Evolutionary conservation across 768 basidiomycete genomes (phyloP).

Genomic region (Mycena floridula): DNA sequence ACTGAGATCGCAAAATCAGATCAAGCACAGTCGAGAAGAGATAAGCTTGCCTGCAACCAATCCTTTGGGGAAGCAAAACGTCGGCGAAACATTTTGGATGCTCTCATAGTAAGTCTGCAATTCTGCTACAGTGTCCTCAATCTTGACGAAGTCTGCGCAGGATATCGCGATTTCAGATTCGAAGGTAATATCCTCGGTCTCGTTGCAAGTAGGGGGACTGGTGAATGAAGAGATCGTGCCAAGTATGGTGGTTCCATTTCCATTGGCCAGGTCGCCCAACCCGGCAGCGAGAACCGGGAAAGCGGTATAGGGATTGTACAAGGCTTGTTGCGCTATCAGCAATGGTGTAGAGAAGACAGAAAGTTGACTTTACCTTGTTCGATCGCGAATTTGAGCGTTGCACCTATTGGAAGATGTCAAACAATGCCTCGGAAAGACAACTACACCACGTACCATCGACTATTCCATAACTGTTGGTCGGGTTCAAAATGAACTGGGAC

Average conservation of each 20-base stretch:
- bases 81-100: slow-evolving; percentile 10
- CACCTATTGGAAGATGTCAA: too few relatives aligned
- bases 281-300: slow-evolving; percentile 13
- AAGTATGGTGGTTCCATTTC: slow-evolving; percentile 16
- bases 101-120: slow-evolving; percentile 6
- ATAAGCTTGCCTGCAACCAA: slow-evolving; percentile 8
- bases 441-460: too few relatives aligned
- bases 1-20: slow-evolving; percentile 1
- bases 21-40: too few relatives aligned
- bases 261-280: slow-evolving; percentile 18
- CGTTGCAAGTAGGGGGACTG: background rate
- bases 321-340: too few relatives aligned
- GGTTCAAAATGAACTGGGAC: slow-evolving; percentile 11
- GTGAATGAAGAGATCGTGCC: slow-evolving; percentile 2
- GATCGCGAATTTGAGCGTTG: slow-evolving; percentile 11
- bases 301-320: slow-evolving; percentile 18
- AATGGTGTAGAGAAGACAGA: too few relatives aligned
- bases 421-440: too few relatives aligned
- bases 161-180: background rate
- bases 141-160: background rate
- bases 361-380: too few relatives aligned
- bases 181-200: background rate
- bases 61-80: slow-evolving; percentile 5
- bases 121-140: slow-evolving; percentile 7
- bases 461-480: slow-evolving; percentile 13